Evolutionary conservation across 2,329 filamentous ascomycete genomes (phyloP).

Genomic region (Aureobasidium sp.): DNA sequence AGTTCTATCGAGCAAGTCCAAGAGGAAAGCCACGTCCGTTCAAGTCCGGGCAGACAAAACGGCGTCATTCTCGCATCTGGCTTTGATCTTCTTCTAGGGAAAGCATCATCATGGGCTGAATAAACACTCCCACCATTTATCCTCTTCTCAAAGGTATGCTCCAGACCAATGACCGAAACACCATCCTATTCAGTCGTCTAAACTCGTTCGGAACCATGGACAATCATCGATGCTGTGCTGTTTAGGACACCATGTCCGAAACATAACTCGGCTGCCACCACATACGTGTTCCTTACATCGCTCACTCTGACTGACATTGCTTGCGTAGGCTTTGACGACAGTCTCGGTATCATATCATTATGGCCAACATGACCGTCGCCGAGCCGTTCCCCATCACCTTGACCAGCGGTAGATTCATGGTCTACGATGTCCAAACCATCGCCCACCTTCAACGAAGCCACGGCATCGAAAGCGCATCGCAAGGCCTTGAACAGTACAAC

Average conservation of each 20-base stretch:
- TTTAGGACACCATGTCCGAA: conserved; percentile 20
- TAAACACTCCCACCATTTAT: background rate
- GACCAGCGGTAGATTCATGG: conserved; percentile 70
- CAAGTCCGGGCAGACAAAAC: conserved; percentile 1
- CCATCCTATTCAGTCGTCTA: conserved; percentile 60
- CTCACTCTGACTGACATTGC: conserved; percentile 33
- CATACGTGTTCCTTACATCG: background rate
- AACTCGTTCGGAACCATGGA: conserved; percentile 41
- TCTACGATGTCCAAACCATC: conserved; percentile 80
- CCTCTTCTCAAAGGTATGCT: conserved; percentile 7
- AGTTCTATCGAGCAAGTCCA: background rate
- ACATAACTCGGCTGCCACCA: background rate
- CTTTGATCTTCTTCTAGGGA: background rate
- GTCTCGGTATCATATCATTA: conserved; percentile 14
- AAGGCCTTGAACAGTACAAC: conserved; percentile 88
- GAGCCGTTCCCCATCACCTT: conserved; percentile 69
- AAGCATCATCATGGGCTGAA: conserved; percentile 14
- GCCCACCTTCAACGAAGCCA: conserved; percentile 68
- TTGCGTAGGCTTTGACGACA: conserved; percentile 46
- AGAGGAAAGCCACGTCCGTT: background rate
- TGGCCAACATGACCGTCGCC: conserved; percentile 28
- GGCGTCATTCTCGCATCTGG: conserved; percentile 1
- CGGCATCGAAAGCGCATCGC: conserved; percentile 80
- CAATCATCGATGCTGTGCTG: conserved; percentile 43
- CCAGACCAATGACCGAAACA: conserved; percentile 46